phyloP scores from a whole-genome alignment of 441 rosid species.

The Euphorbia celastroides region DNA sequence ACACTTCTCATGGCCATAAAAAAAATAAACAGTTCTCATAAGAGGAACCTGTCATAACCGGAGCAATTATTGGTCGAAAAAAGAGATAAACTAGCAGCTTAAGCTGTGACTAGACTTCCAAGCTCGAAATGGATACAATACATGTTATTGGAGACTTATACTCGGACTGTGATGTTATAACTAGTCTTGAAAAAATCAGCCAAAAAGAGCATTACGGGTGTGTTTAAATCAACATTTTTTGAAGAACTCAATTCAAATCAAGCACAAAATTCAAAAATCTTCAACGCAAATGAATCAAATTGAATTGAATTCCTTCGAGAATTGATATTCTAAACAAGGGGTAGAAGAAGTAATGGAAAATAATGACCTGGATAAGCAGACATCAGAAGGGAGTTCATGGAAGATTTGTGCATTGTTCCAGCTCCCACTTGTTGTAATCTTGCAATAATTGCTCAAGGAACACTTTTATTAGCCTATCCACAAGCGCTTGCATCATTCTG shows the following conservation, averaged over 20 bases:
- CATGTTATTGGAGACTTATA: not conserved
- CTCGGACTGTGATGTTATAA: not conserved
- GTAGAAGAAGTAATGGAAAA: not conserved
- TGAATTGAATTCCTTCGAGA: too few relatives aligned
- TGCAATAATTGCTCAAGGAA: constrained; percentile 50
- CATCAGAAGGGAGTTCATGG: constrained; percentile 5
- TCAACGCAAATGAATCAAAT: too few relatives aligned
- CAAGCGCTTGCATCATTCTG: constrained; percentile 75
- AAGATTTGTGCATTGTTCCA: constrained; percentile 39
- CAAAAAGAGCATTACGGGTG: not conserved
- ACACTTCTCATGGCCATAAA: too few relatives aligned
- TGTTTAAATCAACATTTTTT: too few relatives aligned
- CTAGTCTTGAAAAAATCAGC: not conserved
- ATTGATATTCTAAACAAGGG: too few relatives aligned
- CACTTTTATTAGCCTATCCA: constrained; percentile 65
- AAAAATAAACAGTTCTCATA: too few relatives aligned
- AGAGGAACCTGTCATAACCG: not conserved
- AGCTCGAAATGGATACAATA: not conserved
- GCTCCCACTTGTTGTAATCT: constrained; percentile 60
- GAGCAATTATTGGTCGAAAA: not conserved
- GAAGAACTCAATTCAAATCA: too few relatives aligned
- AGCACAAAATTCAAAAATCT: not conserved
- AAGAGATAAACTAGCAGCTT: not conserved
- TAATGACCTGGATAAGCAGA: constrained; percentile 2
- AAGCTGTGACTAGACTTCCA: not conserved